Evolutionary conservation across 164 flowering plant genomes (phyloP), one percentile per base, ranked within the genome.

Genomic region (Stephania cephalantha): DNA sequence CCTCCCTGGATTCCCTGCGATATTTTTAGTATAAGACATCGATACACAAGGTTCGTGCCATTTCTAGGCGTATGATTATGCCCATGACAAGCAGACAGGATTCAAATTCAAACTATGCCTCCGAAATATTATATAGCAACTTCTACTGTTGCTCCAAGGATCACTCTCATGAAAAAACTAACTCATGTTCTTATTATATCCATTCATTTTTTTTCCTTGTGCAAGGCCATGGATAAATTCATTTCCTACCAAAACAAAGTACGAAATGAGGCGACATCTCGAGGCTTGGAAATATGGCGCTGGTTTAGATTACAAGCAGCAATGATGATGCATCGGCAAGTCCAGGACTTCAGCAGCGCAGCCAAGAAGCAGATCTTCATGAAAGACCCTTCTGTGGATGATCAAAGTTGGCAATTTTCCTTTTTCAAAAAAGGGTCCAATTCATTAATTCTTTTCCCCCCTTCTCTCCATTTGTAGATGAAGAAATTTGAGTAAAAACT

Each of bases 241-340:
- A 68, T 82, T 95, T 75, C 90, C 97, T 58, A 75, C 86, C n/a
- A 86, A 87, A 83, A 79, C 65, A 78, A 85, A 79, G 76, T 95
- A 80, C 44, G 79, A 85, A 77, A 90, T 93, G 98, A 88, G 79
- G 75, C 84, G 89, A 25, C 80, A 71, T 68, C 87, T 91, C 52
- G 95, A 91, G 76, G 97, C 97, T 73, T 93, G 95, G 99, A 86
- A 87, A 79, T 93, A 93, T 83, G 99, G 99, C 73, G 79, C 99
- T 81, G 97, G 99, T 83, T 85, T 95, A 73, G 97, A 94, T 81
- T 91, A 92, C 81, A 81, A 85, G 74, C 77, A 78, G 29, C 86
- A 81, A 13, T 46, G 10, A 22, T 44, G 53, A 22, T 44, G 69
- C 1, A 15, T 58, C 18, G 7, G 20, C 15, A 2, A 58, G 6